Percentiles rank a stretch among this genome's conserved stretches.
phyloP scores from a whole-genome alignment of 371 early-diverging fungal species.

The Ordospora pajunii region DNA sequence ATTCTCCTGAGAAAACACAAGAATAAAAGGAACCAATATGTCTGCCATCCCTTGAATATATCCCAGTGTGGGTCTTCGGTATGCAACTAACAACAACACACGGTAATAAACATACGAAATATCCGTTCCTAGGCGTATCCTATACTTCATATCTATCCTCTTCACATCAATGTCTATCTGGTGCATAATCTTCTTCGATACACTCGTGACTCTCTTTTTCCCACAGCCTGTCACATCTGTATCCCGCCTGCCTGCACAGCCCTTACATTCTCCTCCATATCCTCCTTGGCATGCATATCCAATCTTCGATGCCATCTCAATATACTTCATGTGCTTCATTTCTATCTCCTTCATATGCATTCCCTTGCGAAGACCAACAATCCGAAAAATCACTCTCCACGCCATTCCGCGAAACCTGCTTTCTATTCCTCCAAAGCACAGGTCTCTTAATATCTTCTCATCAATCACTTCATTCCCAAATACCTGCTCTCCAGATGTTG shows the following conservation, averaged over 20 bases:
- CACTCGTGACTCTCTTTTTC: not conserved
- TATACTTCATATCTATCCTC: constrained; percentile 28
- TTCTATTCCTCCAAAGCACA: constrained; percentile 32
- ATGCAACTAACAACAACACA: constrained; percentile 44
- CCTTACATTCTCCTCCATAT: not conserved
- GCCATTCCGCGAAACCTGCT: not conserved
- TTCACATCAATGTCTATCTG: constrained; percentile 54
- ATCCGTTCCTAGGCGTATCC: not conserved
- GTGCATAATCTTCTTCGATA: constrained; percentile 20
- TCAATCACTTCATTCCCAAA: constrained; percentile 7
- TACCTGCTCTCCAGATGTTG: not conserved
- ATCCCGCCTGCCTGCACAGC: too few species aligned
- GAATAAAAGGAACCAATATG: constrained; percentile 79
- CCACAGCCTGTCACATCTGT: not conserved
- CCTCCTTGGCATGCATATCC: not conserved
- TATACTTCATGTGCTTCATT: not conserved
- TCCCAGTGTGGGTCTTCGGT: constrained; percentile 73
- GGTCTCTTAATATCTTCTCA: constrained; percentile 5
- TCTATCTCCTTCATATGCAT: not conserved
- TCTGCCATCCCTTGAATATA: constrained; percentile 98
- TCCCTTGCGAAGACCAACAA: not conserved
- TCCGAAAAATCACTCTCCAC: constrained; percentile 25
- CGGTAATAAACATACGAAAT: constrained; percentile 43
- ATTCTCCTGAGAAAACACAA: constrained; percentile 41
- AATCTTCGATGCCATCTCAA: not conserved